A percentile compares a stretch with the other conserved stretches of the same genome.
These are phyloP conservation scores for Blastobotrys buckinghamii DNA, from an alignment of 1,139 yeast genomes.

Conservation along the genomic window DNA sequence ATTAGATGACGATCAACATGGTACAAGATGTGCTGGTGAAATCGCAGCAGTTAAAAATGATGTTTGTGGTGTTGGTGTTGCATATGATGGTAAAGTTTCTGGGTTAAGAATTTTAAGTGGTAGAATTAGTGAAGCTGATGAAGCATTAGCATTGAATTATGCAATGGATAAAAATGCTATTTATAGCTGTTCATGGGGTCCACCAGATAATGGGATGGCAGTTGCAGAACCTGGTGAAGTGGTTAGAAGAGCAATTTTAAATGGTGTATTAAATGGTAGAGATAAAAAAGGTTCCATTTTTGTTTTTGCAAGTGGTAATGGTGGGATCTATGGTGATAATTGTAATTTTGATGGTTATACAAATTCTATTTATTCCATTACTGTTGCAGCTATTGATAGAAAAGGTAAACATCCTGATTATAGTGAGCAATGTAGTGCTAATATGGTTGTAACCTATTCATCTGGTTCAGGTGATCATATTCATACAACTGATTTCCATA, in stretches of 20 bases:
- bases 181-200: slow-evolving; percentile 99
- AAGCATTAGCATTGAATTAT: slow-evolving; percentile 81
- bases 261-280: slow-evolving; percentile 85
- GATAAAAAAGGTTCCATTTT: slow-evolving; percentile 76
- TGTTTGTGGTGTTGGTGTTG: slow-evolving; percentile 92
- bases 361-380: slow-evolving; percentile 88
- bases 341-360: slow-evolving; percentile 98
- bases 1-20: slow-evolving; percentile 83
- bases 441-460: slow-evolving; percentile 90
- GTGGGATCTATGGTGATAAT: slow-evolving; percentile 75
- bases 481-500: slow-evolving; percentile 76
- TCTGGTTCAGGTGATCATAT: slow-evolving; percentile 89
- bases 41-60: slow-evolving; percentile 81
- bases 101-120: slow-evolving; percentile 89
- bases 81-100: slow-evolving; percentile 76
- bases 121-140: slow-evolving; percentile 73
- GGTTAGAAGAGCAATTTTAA: slow-evolving; percentile 74
- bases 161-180: slow-evolving; percentile 79
- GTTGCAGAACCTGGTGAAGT: slow-evolving; percentile 77
- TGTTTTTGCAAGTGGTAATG: slow-evolving; percentile 97
- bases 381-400: slow-evolving; percentile 91
- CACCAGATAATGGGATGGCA: slow-evolving; percentile 85
- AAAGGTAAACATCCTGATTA: slow-evolving; percentile 81
- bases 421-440: slow-evolving; percentile 92
- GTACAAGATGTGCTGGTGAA: slow-evolving; percentile 98